Evolutionary conservation across 208 protist species (phyloP).

Genomic region (Trypanosomatidae sp.): DNA sequence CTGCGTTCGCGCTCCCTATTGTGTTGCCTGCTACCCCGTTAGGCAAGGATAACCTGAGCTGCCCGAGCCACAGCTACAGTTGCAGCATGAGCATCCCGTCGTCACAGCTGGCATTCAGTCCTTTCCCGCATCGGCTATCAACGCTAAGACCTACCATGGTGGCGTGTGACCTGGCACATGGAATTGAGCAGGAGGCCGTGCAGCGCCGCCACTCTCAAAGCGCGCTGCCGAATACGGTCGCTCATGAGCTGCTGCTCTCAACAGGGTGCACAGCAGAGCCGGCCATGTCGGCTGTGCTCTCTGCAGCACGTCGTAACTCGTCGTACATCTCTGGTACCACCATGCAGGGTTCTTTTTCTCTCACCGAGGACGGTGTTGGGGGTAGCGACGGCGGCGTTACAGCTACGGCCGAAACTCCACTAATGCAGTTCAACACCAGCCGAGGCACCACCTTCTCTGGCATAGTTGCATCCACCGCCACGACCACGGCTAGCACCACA

Average conservation of each 20-base stretch:
- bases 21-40: background rate
- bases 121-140: background rate
- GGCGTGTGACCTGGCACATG: background rate
- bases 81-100: background rate
- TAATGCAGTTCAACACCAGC: conserved; percentile 1
- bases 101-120: background rate
- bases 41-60: background rate
- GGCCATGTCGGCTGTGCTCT: background rate
- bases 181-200: background rate
- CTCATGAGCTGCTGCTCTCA: background rate
- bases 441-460: background rate
- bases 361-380: background rate
- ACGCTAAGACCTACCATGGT: background rate
- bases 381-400: conserved; percentile 5
- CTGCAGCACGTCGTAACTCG: background rate
- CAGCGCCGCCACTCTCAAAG: background rate
- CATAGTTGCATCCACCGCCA: background rate
- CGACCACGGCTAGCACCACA: background rate
- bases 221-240: background rate
- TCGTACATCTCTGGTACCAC: background rate
- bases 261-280: background rate
- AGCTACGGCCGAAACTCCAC: background rate
- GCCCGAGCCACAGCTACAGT: background rate
- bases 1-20: background rate
- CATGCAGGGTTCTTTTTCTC: background rate